Evolutionary conservation across 2,329 filamentous ascomycete genomes (phyloP).

Genomic region (Trichoderma sp.): DNA sequence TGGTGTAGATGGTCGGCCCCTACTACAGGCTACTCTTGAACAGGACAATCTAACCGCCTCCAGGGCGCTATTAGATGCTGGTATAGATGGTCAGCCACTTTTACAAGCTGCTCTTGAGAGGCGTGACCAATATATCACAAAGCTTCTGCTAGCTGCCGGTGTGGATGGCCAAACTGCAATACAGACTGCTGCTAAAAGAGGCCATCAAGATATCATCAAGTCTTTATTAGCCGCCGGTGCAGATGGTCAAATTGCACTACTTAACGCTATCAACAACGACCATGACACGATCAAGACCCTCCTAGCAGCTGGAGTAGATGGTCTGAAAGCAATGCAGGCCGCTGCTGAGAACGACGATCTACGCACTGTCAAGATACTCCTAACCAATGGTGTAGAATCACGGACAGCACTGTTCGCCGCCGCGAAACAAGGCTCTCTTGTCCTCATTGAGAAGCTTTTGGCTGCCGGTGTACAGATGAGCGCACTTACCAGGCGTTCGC

Average conservation of each 20-base stretch:
- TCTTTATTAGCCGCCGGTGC: not conserved
- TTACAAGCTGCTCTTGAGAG: too few species aligned
- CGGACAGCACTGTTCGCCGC: too few species aligned
- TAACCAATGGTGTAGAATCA: too few species aligned
- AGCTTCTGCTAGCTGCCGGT: not conserved
- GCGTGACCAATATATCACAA: too few species aligned
- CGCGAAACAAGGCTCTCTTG: too few species aligned
- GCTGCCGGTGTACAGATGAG: not conserved
- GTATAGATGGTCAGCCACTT: too few species aligned
- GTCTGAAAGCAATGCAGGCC: too few species aligned
- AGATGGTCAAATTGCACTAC: not conserved
- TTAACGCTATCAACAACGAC: not conserved
- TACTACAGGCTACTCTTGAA: too few species aligned
- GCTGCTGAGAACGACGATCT: not conserved
- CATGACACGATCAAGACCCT: not conserved
- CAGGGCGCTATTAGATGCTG: too few species aligned
- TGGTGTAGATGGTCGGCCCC: not conserved
- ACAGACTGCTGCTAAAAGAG: not conserved
- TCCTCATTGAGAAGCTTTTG: not conserved
- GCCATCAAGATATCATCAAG: not conserved
- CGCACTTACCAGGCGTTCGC: too few species aligned
- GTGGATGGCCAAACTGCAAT: not conserved
- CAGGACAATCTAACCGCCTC: too few species aligned
- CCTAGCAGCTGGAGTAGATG: not conserved
- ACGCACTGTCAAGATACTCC: too few species aligned